Conservation (phyloP, 1,139 yeast species). For the Yamadazyma trypodendri region DNA sequence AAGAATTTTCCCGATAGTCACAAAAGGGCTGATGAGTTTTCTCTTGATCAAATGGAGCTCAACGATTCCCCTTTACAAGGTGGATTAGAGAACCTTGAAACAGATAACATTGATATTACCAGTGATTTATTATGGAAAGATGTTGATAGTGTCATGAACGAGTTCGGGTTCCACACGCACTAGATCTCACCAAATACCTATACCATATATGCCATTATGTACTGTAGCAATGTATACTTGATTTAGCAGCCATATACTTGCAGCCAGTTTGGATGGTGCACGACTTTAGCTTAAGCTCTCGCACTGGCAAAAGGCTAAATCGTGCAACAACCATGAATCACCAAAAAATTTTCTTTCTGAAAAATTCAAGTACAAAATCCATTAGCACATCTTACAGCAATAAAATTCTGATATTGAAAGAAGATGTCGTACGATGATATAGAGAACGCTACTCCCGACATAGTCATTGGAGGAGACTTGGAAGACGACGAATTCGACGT, state of each 20-base stretch:
- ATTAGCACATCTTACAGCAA: background rate
- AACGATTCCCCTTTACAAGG: conserved; percentile 34
- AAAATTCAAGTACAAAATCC: conserved; percentile 5
- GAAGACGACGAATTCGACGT: conserved; percentile 39
- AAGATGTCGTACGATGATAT: conserved; percentile 62
- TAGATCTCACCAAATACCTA: too few species aligned
- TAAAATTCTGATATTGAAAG: background rate
- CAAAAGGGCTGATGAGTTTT: conserved; percentile 6
- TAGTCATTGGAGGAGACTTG: conserved; percentile 73
- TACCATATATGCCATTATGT: too few species aligned
- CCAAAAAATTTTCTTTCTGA: conserved; percentile 12
- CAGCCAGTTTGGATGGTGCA: background rate
- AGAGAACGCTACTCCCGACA: conserved; percentile 82
- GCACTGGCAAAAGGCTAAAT: background rate
- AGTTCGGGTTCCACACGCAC: conserved; percentile 76
- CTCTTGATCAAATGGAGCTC: conserved; percentile 14
- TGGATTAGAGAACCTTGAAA: conserved; percentile 33
- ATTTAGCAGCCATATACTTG: too few species aligned
- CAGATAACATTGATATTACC: conserved; percentile 37
- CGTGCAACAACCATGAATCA: conserved; percentile 3
- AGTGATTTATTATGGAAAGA: conserved; percentile 84
- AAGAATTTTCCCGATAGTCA: background rate
- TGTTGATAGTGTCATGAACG: conserved; percentile 89
- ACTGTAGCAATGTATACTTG: too few species aligned
- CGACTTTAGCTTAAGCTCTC: background rate